A percentile compares a stretch with the other conserved stretches of the same genome.
phyloP scores from a whole-genome alignment of 345 rosid genomes.

The Stellera chamaejasme region DNA sequence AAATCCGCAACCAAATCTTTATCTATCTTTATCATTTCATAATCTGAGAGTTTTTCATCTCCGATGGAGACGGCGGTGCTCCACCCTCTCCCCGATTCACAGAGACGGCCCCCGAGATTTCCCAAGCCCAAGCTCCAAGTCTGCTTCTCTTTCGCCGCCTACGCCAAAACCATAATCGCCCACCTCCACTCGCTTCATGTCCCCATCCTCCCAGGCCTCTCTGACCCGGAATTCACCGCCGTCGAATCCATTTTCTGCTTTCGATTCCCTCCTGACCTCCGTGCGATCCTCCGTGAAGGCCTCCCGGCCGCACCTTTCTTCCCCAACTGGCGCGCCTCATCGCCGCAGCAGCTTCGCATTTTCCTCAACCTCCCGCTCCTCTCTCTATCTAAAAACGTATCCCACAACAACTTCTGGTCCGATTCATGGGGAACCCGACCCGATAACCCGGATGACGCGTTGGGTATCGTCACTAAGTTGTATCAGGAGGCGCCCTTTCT shows the following conservation, averaged over 20 bases:
- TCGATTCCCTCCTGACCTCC: slow-evolving; percentile 84
- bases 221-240: slow-evolving; percentile 47
- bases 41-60: no score
- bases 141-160: slow-evolving; percentile 65
- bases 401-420: slow-evolving; percentile 53
- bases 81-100: neutral
- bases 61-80: no score
- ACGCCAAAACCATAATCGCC: slow-evolving; percentile 43
- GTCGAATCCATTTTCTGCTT: slow-evolving; percentile 48
- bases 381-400: slow-evolving; percentile 38
- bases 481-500: slow-evolving; percentile 44
- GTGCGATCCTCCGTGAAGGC: slow-evolving; percentile 70
- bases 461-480: slow-evolving; percentile 20
- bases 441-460: slow-evolving; percentile 15
- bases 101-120: slow-evolving; percentile 9
- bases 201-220: slow-evolving; percentile 50
- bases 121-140: slow-evolving; percentile 26
- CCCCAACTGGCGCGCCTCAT: slow-evolving; percentile 79
- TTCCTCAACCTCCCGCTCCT: slow-evolving; percentile 43
- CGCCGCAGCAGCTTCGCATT: slow-evolving; percentile 45
- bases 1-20: no score
- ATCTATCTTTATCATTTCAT: no score
- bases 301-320: slow-evolving; percentile 62
- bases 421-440: slow-evolving; percentile 63
- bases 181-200: slow-evolving; percentile 42